Evolutionary conservation across 176 grass and related monocot genomes (phyloP).

Genomic region (Pontederia paniculata): DNA sequence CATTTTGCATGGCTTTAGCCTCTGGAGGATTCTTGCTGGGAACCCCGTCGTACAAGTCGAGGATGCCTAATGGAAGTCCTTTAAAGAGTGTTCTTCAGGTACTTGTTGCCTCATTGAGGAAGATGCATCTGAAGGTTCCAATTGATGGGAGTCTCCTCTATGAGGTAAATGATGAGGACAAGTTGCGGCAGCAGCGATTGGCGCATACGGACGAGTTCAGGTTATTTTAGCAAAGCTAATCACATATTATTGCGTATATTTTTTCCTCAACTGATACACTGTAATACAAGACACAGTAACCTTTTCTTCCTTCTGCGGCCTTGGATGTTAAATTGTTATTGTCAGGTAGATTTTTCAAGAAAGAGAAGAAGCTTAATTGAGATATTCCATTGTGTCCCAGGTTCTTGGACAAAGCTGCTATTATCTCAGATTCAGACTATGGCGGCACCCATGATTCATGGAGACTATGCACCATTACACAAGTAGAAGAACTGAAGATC

Average conservation of each 20-base stretch:
- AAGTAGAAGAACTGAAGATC: conserved; percentile 22
- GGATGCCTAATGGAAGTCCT: conserved; percentile 75
- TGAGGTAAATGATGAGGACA: conserved; percentile 33
- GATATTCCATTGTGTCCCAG: neutral
- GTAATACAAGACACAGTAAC: too few species aligned
- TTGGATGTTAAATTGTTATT: neutral
- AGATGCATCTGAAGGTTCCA: conserved; percentile 45
- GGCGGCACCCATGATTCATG: neutral
- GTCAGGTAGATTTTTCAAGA: neutral
- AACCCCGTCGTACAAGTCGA: conserved; percentile 59
- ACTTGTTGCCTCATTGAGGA: conserved; percentile 52
- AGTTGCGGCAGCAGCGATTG: conserved; percentile 27
- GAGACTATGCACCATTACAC: conserved; percentile 9
- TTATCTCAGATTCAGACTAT: conserved; percentile 1
- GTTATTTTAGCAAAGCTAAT: conserved; percentile 18
- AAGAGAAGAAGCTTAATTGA: neutral
- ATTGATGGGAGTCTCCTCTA: conserved; percentile 34
- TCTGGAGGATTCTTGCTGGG: conserved; percentile 42
- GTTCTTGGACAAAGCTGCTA: conserved; percentile 15
- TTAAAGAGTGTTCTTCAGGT: conserved; percentile 61
- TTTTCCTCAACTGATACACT: neutral
- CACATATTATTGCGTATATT: neutral
- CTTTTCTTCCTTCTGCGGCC: neutral
- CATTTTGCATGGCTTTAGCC: conserved; percentile 42
- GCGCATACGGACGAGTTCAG: conserved; percentile 67